Base-by-base conservation (phyloP, 305 asterid genomes). In the Fraxinus latifolia region DNA sequence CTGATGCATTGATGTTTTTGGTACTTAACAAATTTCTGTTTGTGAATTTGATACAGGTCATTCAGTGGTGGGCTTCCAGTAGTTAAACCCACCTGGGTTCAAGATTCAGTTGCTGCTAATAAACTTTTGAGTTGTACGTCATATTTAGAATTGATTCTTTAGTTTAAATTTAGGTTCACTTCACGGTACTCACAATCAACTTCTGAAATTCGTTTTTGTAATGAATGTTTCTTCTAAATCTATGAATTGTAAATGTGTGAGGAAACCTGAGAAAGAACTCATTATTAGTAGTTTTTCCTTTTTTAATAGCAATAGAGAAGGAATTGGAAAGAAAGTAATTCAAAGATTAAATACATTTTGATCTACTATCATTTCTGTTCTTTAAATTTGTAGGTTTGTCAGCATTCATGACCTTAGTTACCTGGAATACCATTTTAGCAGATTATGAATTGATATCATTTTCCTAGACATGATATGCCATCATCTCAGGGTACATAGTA, bases 41-140 rank as follows among this genome's bases (percentile, higher is more conserved):
- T 58, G 11, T 29, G 74, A 81, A 77, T 47, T 79, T 84, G 80
- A 72, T 81, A 7, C 79, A 96, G 99, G 96, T 92, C 97, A 60
- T 96, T 96, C 89, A 94, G 99, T 82, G 85, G 97, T 82, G 99
- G 99, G 67, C 97, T 96, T 83, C 99, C 99, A 74, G 93, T 96
- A 42, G 97, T 96, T 80, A 96, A 96, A 87, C 98, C 99, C 36
- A 83, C 92, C 32, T 96, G 99, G 99, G 89, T 96, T 82, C 79
- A 93, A 89, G 99, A 93, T 84, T 96, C 94, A 58, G 91, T 94
- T 76, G 92, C 92, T 87, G 97, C 98, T 67, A 89, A 91, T 79
- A 92, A 88, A 86, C 97, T 94, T 87, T 90, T 96, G 83, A 93
- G 89, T 84, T 96, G 99, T 94, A 91, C 86, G 98, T 88, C 84